These are phyloP conservation scores for Mycena alexandri DNA, from an alignment of 768 basidiomycete genomes.

Conservation along the genomic window DNA sequence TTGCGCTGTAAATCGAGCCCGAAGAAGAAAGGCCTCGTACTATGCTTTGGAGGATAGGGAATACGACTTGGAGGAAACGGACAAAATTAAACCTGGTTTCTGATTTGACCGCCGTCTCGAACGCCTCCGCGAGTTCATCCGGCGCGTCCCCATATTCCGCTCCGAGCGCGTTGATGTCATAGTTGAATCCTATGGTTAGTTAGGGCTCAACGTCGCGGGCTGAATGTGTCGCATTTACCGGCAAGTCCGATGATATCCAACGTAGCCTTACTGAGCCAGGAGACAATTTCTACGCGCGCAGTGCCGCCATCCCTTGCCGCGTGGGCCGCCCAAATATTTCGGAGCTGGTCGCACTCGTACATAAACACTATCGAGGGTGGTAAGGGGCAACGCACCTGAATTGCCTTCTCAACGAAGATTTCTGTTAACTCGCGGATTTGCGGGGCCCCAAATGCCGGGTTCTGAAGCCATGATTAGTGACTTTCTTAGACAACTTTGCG, in stretches of 20 bases:
- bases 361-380: not conserved
- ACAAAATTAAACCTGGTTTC: not conserved
- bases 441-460: slow-evolving; percentile 61
- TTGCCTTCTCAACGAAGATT: slow-evolving; percentile 55
- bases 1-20: too few relatives aligned
- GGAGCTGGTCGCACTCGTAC: slow-evolving; percentile 41
- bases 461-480: slow-evolving; percentile 40
- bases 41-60: not conserved
- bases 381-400: slow-evolving; percentile 40
- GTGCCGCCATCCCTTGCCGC: slow-evolving; percentile 35
- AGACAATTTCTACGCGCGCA: slow-evolving; percentile 57
- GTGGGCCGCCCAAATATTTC: slow-evolving; percentile 49
- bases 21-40: not conserved
- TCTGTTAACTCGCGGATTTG: slow-evolving; percentile 58
- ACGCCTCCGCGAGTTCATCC: slow-evolving; percentile 59
- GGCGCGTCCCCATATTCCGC: slow-evolving; percentile 33
- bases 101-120: slow-evolving; percentile 37
- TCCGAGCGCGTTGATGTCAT: slow-evolving; percentile 33
- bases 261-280: slow-evolving; percentile 66
- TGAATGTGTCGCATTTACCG: slow-evolving; percentile 52
- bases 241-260: slow-evolving; percentile 56
- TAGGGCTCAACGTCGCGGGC: not conserved
- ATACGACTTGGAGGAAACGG: not conserved
- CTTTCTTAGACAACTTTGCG: not conserved
- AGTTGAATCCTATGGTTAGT: slow-evolving; percentile 37